A percentile compares a stretch with the other conserved stretches of the same genome.
These are phyloP conservation scores for Fusarium pseudocircinatum DNA, from an alignment of 2,329 filamentous ascomycete species.

Conservation along the genomic window DNA sequence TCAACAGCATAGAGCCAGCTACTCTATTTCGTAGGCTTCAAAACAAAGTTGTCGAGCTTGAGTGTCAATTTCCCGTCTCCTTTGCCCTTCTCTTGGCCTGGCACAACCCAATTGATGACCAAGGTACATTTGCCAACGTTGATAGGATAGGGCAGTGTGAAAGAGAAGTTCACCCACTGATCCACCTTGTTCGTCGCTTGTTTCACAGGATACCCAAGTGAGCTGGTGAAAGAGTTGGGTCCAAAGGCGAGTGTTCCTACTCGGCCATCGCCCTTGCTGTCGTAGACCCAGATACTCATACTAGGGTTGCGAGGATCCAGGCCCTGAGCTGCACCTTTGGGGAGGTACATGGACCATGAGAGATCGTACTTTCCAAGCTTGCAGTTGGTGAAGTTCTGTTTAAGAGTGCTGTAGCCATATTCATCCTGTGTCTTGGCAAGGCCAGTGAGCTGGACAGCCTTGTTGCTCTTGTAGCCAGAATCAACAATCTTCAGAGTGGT, in stretches of 20 bases:
- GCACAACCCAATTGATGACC: not conserved
- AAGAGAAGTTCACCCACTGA: not conserved
- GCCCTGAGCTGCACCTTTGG: not conserved
- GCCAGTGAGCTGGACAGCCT: not conserved
- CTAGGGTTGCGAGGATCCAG: not conserved
- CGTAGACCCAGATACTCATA: not conserved
- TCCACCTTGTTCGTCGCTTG: not conserved
- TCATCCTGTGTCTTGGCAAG: not conserved
- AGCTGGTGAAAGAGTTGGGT: not conserved
- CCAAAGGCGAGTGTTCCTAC: not conserved
- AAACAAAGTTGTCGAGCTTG: not conserved
- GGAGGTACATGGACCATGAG: not conserved
- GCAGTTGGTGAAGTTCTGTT: not conserved
- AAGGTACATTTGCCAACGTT: not conserved
- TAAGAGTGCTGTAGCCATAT: not conserved
- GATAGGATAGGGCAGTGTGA: not conserved
- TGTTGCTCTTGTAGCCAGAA: not conserved
- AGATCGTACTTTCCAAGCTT: not conserved
- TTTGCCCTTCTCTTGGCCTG: not conserved
- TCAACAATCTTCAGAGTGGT: not conserved
- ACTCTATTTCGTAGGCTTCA: not conserved
- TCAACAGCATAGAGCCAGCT: no score
- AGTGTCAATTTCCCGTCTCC: not conserved
- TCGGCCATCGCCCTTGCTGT: not conserved
- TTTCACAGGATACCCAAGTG: not conserved